phyloP scores from a whole-genome alignment of 192 early-diverging fungal genomes.

The Rhizophagus prolifer region DNA sequence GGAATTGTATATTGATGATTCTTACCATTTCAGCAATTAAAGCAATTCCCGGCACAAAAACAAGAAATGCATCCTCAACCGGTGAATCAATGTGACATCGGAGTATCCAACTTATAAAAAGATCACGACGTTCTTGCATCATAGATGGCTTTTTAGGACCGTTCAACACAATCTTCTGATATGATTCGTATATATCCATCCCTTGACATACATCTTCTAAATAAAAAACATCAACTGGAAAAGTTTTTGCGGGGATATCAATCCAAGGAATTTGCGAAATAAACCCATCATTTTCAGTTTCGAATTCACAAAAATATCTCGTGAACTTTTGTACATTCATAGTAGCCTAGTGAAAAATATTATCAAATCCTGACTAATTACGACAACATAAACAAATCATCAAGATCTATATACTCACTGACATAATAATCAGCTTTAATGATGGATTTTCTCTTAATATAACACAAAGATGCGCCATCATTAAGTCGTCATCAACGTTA shows the following conservation, averaged over 20 bases:
- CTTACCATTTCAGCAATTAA: conserved; percentile 33
- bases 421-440: conserved; percentile 38
- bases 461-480: conserved; percentile 33
- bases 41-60: conserved; percentile 37
- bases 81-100: conserved; percentile 26
- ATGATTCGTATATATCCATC: conserved; percentile 14
- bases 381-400: not conserved
- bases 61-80: conserved; percentile 26
- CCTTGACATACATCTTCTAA: conserved; percentile 31
- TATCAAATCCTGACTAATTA: not conserved
- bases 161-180: not conserved
- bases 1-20: too few species aligned
- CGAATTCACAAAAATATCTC: conserved; percentile 30
- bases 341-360: conserved; percentile 8
- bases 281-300: conserved; percentile 4
- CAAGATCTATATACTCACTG: conserved; percentile 20
- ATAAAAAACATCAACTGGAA: conserved; percentile 34
- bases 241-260: conserved; percentile 25
- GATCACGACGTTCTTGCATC: conserved; percentile 21
- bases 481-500: conserved; percentile 36
- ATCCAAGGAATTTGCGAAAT: conserved; percentile 27
- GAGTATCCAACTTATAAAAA: conserved; percentile 31
- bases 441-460: conserved; percentile 25
- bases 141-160: conserved; percentile 22
- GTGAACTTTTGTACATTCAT: conserved; percentile 32